Evolutionary conservation across 805 yeast genomes (phyloP).

Genomic region (Naumovozyma castellii): DNA sequence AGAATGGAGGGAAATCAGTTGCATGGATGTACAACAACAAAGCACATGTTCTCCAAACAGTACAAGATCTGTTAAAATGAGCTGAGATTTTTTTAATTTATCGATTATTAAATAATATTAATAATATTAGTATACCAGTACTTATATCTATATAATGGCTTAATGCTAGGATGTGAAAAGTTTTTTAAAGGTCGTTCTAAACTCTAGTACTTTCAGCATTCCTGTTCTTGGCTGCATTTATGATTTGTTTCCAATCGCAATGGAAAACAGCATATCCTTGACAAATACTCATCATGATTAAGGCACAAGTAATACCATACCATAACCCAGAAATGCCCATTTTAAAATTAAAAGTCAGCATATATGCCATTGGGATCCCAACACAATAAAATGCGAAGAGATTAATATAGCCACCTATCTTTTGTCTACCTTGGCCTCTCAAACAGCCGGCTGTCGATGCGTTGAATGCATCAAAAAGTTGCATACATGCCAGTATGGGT

Average conservation of each 20-base stretch:
- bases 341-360: constrained; percentile 42
- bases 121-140: background rate
- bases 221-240: constrained; percentile 22
- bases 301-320: constrained; percentile 39
- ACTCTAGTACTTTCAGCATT: constrained; percentile 16
- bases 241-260: constrained; percentile 25
- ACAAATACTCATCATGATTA: constrained; percentile 27
- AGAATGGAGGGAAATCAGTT: constrained; percentile 28
- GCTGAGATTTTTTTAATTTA: too few relatives aligned
- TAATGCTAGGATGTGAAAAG: background rate
- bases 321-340: constrained; percentile 53
- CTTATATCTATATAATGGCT: too few relatives aligned
- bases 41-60: constrained; percentile 24
- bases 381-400: constrained; percentile 35
- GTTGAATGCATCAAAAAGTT: constrained; percentile 57
- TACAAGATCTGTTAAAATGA: too few relatives aligned
- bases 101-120: too few relatives aligned
- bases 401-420: constrained; percentile 32
- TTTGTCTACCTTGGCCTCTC: constrained; percentile 61
- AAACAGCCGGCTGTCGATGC: constrained; percentile 69
- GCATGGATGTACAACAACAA: constrained; percentile 32
- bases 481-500: constrained; percentile 60
- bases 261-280: constrained; percentile 30
- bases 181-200: background rate
- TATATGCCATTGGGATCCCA: constrained; percentile 53